Conservation (phyloP, 768 basidiomycete genomes). For the Chalciporus chontae region DNA sequence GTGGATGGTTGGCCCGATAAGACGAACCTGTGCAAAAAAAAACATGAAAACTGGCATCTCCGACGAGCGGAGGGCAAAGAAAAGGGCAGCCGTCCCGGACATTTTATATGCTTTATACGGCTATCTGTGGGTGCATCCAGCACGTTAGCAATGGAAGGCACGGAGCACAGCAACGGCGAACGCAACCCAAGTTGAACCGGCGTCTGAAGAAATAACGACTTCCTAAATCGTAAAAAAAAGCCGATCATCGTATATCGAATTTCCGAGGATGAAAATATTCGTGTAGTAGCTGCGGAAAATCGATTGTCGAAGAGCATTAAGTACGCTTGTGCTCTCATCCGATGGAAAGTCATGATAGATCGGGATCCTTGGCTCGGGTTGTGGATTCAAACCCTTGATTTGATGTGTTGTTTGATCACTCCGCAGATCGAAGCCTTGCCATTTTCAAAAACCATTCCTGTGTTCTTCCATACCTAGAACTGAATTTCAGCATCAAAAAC, state of each 20-base stretch:
- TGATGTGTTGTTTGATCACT: conserved; percentile 18
- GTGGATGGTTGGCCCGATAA: conserved; percentile 8
- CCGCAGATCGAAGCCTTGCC: conserved; percentile 24
- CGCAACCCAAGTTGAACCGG: background rate
- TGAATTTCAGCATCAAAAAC: conserved; percentile 19
- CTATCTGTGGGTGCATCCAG: background rate
- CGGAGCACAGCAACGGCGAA: background rate
- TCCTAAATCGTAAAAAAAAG: conserved; percentile 6
- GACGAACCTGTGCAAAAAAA: conserved; percentile 1
- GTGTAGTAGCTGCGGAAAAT: conserved; percentile 5
- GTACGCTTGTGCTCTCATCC: conserved; percentile 1
- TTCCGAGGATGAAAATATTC: conserved; percentile 22
- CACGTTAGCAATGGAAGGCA: background rate
- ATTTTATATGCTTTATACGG: background rate
- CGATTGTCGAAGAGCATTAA: background rate
- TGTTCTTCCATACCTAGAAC: conserved; percentile 26
- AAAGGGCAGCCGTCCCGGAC: background rate
- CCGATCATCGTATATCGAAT: conserved; percentile 12
- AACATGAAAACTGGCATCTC: conserved; percentile 10
- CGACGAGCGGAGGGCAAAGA: conserved; percentile 3
- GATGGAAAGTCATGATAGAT: conserved; percentile 1
- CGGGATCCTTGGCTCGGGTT: conserved; percentile 4
- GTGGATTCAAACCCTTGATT: conserved; percentile 14
- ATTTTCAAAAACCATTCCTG: conserved; percentile 6
- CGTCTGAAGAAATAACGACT: background rate